Evolutionary conservation across 2,329 filamentous ascomycete genomes (phyloP).

Genomic region (Xylariaceae sp.): DNA sequence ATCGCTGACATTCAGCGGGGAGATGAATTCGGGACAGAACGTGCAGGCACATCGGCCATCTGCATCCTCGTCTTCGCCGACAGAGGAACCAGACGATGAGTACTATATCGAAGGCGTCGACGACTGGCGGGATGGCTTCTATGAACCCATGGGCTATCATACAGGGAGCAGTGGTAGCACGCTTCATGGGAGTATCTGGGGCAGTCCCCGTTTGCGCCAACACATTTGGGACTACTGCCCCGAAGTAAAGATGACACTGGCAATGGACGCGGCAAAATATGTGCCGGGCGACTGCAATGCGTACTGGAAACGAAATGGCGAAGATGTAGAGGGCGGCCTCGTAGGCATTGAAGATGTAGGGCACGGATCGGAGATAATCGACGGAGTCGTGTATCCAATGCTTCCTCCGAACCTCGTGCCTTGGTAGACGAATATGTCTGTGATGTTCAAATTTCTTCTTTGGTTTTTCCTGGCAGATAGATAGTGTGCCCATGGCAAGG

Average conservation of each 20-base stretch:
- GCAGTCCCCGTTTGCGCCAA: slow-evolving; percentile 40
- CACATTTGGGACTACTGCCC: slow-evolving; percentile 55
- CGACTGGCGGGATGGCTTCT: slow-evolving; percentile 47
- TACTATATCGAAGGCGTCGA: slow-evolving; percentile 41
- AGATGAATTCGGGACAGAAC: slow-evolving; percentile 39
- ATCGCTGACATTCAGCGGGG: slow-evolving; percentile 46
- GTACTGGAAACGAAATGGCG: slow-evolving; percentile 41
- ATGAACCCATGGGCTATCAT: slow-evolving; percentile 56
- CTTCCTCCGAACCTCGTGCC: slow-evolving; percentile 34
- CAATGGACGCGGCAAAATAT: slow-evolving; percentile 49
- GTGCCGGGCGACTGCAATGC: slow-evolving; percentile 44
- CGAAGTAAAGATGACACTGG: slow-evolving; percentile 53
- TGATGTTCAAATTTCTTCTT: slow-evolving; percentile 9
- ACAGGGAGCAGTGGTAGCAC: slow-evolving; percentile 45
- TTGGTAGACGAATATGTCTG: slow-evolving; percentile 26
- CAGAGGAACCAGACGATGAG: slow-evolving; percentile 24
- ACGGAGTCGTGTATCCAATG: slow-evolving; percentile 38
- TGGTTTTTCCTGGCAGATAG: slow-evolving; percentile 1
- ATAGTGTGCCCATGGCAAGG: slow-evolving; percentile 8
- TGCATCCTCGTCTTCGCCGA: background rate
- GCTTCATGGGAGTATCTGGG: slow-evolving; percentile 46
- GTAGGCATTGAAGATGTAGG: slow-evolving; percentile 26
- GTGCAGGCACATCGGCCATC: slow-evolving; percentile 22
- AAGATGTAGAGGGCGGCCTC: slow-evolving; percentile 15
- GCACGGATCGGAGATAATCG: slow-evolving; percentile 38